Conservation (phyloP, 768 basidiomycete genomes). For the Suillus plorans region DNA sequence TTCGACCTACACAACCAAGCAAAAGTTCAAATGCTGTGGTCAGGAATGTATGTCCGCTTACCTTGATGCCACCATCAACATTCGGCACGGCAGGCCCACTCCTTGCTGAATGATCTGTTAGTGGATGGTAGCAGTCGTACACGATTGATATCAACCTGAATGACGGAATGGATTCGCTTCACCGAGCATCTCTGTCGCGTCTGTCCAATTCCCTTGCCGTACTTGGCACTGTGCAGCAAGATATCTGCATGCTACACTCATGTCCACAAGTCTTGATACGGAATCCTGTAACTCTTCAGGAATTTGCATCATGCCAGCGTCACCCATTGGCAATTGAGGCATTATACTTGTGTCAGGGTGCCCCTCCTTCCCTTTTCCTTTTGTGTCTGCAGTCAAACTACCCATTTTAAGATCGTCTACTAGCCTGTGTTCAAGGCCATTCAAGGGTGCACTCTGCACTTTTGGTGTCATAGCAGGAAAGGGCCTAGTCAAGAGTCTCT, state of each 20-base stretch:
- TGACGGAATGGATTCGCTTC: constrained; percentile 87
- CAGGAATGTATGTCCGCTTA: constrained; percentile 29
- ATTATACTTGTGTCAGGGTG: constrained; percentile 37
- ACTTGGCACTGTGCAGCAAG: constrained; percentile 94
- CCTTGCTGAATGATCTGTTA: constrained; percentile 37
- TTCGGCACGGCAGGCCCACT: constrained; percentile 76
- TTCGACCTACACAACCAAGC: constrained; percentile 65
- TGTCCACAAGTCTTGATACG: constrained; percentile 82
- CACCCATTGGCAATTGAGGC: constrained; percentile 67
- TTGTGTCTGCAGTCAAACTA: constrained; percentile 37
- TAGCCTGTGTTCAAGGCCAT: constrained; percentile 21
- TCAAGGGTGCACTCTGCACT: constrained; percentile 28
- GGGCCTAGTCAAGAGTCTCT: constrained; percentile 85
- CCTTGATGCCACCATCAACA: constrained; percentile 93
- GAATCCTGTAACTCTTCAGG: constrained; percentile 62
- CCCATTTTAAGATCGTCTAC: constrained; percentile 38
- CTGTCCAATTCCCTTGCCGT: constrained; percentile 88
- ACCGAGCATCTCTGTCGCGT: constrained; percentile 90
- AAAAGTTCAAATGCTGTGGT: background rate
- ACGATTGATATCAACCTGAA: constrained; percentile 45
- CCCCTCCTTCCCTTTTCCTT: constrained; percentile 66
- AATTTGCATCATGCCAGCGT: constrained; percentile 69
- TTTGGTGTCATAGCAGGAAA: constrained; percentile 59
- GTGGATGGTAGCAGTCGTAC: background rate
- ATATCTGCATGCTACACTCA: constrained; percentile 95